phyloP scores from a whole-genome alignment of 495 filamentous ascomycete species.

The Corynascus novoguineensis region DNA sequence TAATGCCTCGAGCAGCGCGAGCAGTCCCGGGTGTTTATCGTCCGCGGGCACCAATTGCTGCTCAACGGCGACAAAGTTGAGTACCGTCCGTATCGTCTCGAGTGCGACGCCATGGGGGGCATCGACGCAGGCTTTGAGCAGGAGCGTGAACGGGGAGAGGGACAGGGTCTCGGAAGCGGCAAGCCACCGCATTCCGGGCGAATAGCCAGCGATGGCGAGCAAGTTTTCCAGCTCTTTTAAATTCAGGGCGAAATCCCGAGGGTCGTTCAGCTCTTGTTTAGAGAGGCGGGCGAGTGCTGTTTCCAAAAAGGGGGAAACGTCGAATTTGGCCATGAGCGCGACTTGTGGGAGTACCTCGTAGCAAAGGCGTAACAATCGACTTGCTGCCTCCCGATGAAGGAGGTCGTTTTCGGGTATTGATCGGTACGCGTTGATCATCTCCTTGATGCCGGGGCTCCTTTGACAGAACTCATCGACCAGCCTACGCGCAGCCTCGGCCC shows the following conservation, averaged over 20 bases:
- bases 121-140: constrained; percentile 51
- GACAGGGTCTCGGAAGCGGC: constrained; percentile 43
- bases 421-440: constrained; percentile 64
- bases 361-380: constrained; percentile 67
- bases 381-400: constrained; percentile 71
- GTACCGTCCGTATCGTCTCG: constrained; percentile 38
- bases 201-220: constrained; percentile 68
- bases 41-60: constrained; percentile 42
- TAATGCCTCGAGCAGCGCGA: constrained; percentile 51
- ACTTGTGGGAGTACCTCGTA: constrained; percentile 76
- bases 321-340: constrained; percentile 76
- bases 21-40: constrained; percentile 41
- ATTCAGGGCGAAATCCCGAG: constrained; percentile 47
- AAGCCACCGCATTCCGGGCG: constrained; percentile 79
- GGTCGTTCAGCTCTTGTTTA: constrained; percentile 38
- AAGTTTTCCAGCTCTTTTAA: constrained; percentile 69
- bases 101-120: constrained; percentile 39
- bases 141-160: constrained; percentile 60
- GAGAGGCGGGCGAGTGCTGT: constrained; percentile 51
- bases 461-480: constrained; percentile 69
- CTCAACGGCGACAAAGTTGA: constrained; percentile 48
- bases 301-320: constrained; percentile 71
- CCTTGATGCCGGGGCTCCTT: constrained; percentile 71
- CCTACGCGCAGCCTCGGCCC: constrained; percentile 59
- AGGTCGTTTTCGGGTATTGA: constrained; percentile 60